Base-by-base conservation (phyloP, 768 basidiomycete genomes). In the Tephrocybe rancida region DNA sequence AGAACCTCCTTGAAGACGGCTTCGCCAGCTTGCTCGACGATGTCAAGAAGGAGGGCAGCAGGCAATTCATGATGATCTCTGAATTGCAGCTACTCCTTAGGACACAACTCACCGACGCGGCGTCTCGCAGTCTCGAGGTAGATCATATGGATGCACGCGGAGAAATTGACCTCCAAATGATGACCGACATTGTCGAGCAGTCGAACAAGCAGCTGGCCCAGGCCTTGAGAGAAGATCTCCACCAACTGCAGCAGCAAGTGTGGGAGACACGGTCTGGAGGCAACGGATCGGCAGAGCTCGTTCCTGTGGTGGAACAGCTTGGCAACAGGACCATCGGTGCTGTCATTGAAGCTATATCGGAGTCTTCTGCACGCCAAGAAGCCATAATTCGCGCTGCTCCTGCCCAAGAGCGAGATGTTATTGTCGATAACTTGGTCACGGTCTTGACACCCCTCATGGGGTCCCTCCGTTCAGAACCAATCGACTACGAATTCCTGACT, bases 401-500 rank as follows among this genome's bases (percentile, higher is more conserved):
- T 48, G 72, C 78, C 55, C 69, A 82, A 50, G 80, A 85, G 54
- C 81, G 81, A 39, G 84, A 87, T 61, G 64, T 76, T 34, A 73
- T 91, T 48, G 77, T 86, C 18, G 81, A 83, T 48, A 85, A 86
- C 37, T 65, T 93, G 13, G 69, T 85, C 60, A 67, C 70, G 39
- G 79, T 77, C 9, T 70, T 92, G 32, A 67, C 75, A 5, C 90
- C 92, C 0, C 75, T 82, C 48, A 69, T 93, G n/a, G 68, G 74
- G 3, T 75, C 85, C 1, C 64, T 87, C 19, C 85, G 81, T 24
- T 73, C 80, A 24, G 89, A 90, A 48, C 74, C 84, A 11, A 76
- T 94, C 44, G 90, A 94, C 64, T 90, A 93, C 61, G 88, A 92
- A 30, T 76, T 79, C 58, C 73, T 94, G 53, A 94, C 92, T 2